Evolutionary conservation across 768 basidiomycete genomes (phyloP).

Genomic region (Epithele typhae): DNA sequence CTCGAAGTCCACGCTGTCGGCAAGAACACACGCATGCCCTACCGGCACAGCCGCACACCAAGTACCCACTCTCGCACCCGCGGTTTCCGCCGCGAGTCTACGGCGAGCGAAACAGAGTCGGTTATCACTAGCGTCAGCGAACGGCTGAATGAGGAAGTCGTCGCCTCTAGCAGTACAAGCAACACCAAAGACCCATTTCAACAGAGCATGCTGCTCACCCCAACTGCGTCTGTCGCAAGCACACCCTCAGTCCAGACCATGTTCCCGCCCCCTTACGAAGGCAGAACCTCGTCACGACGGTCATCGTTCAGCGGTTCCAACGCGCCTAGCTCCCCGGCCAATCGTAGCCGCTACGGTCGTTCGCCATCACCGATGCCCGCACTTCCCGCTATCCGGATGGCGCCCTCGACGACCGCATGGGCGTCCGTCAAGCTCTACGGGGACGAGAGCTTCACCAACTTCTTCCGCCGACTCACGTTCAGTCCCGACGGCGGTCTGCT

Average conservation of each 20-base stretch:
- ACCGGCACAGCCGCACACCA: conserved; percentile 68
- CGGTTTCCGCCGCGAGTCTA: conserved; percentile 66
- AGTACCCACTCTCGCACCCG: conserved; percentile 55
- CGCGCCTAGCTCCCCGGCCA: conserved; percentile 66
- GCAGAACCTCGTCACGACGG: conserved; percentile 57
- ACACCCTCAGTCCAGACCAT: conserved; percentile 56
- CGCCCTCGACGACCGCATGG: conserved; percentile 52
- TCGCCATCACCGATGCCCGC: conserved; percentile 91
- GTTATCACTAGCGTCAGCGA: conserved; percentile 50
- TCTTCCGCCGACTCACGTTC: conserved; percentile 92
- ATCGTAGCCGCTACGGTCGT: conserved; percentile 63
- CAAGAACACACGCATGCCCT: conserved; percentile 75
- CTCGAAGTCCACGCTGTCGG: conserved; percentile 91
- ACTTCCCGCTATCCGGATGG: conserved; percentile 84
- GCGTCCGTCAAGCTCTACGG: conserved; percentile 81
- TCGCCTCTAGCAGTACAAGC: conserved; percentile 19
- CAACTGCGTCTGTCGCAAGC: conserved; percentile 64
- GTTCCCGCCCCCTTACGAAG: conserved; percentile 65
- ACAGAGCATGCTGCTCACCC: conserved; percentile 47
- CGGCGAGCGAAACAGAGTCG: conserved; percentile 72
- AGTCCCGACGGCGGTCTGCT: conserved; percentile 93
- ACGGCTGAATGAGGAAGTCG: conserved; percentile 45
- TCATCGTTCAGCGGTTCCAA: conserved; percentile 77
- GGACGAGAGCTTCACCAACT: conserved; percentile 92
- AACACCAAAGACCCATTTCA: conserved; percentile 22